Evolutionary conservation across 805 yeast genomes (phyloP).

Genomic region (Saccharomycopsis javanensis): DNA sequence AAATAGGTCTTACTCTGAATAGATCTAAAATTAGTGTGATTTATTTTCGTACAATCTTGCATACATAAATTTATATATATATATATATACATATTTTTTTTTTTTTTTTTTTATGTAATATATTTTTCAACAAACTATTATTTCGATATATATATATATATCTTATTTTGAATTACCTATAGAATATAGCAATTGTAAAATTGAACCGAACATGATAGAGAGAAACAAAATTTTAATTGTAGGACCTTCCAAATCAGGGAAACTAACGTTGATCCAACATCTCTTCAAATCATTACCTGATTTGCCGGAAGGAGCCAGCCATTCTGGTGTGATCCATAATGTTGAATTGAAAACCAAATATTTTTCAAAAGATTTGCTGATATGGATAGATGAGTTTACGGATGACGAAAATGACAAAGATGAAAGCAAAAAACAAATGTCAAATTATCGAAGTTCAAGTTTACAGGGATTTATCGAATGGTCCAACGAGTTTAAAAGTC

Average conservation of each 20-base stretch:
- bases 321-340: conserved; percentile 16
- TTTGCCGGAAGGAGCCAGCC: background rate
- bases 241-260: conserved; percentile 15
- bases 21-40: too few species aligned
- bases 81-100: too few species aligned
- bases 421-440: too few species aligned
- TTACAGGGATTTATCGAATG: conserved; percentile 8
- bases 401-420: conserved; percentile 23
- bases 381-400: conserved; percentile 21
- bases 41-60: too few species aligned
- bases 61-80: too few species aligned
- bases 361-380: conserved; percentile 9
- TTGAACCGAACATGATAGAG: conserved; percentile 4
- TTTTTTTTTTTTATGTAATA: too few species aligned
- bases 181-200: too few species aligned
- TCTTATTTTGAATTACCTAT: too few species aligned
- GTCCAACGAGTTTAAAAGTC: conserved; percentile 59
- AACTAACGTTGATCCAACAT: conserved; percentile 7
- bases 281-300: conserved; percentile 10
- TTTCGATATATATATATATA: too few species aligned
- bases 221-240: conserved; percentile 14
- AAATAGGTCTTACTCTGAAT: too few species aligned
- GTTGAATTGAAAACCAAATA: conserved; percentile 16
- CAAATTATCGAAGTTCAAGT: too few species aligned
- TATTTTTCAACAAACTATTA: too few species aligned